These are phyloP conservation scores for Heliocybe sulcata DNA, from an alignment of 1,284 basidiomycete species.

Conservation along the genomic window DNA sequence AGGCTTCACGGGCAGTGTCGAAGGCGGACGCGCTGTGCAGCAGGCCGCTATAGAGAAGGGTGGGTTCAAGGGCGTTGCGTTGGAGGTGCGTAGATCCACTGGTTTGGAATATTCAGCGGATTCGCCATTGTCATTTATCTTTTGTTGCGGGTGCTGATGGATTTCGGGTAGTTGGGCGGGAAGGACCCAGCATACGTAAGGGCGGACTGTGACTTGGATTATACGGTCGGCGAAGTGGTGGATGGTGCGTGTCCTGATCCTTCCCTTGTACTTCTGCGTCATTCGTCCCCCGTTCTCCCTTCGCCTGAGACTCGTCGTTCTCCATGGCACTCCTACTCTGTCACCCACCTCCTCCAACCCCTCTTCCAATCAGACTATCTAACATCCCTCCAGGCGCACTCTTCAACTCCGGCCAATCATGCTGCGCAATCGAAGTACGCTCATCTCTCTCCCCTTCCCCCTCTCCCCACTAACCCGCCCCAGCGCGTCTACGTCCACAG, in stretches of 20 bases:
- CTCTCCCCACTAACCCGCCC: not conserved
- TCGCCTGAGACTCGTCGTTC: too few species aligned
- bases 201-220: conserved; percentile 78
- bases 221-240: conserved; percentile 80
- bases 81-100: conserved; percentile 44
- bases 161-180: conserved; percentile 63
- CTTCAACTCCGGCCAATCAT: conserved; percentile 95
- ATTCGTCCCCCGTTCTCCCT: too few species aligned
- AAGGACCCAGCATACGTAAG: conserved; percentile 96
- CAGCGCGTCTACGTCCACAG: conserved; percentile 94
- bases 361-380: not conserved
- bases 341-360: conserved; percentile 2
- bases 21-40: conserved; percentile 57
- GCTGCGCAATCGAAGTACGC: conserved; percentile 75
- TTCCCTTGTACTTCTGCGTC: too few species aligned
- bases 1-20: conserved; percentile 86
- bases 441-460: not conserved
- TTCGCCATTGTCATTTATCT: too few species aligned
- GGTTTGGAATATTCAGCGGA: not conserved
- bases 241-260: conserved; percentile 51
- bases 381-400: conserved; percentile 54
- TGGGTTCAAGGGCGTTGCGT: conserved; percentile 76
- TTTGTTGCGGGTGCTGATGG: too few species aligned
- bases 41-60: conserved; percentile 48
- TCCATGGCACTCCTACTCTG: not conserved